Evolutionary conservation across 495 filamentous ascomycete species (phyloP).

Genomic region (Chaetomidium leptoderma): DNA sequence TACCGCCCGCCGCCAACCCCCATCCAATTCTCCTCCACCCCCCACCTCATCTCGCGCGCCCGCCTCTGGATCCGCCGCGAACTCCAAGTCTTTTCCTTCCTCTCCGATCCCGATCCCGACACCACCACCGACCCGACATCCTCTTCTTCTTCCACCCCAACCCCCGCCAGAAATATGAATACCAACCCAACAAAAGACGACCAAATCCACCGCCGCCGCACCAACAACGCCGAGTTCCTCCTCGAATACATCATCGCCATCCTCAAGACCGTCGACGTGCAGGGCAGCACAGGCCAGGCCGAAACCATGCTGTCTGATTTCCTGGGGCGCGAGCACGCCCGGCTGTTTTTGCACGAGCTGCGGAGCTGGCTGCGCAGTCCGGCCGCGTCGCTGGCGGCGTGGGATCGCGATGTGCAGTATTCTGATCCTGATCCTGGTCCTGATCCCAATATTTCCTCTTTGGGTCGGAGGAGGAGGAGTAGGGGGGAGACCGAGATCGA

Average conservation of each 20-base stretch:
- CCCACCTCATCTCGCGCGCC: slow-evolving; percentile 71
- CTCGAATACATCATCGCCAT: slow-evolving; percentile 87
- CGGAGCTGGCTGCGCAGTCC: slow-evolving; percentile 78
- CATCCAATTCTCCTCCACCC: slow-evolving; percentile 56
- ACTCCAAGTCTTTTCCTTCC: slow-evolving; percentile 78
- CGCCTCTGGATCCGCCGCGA: slow-evolving; percentile 84
- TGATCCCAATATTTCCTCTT: not conserved
- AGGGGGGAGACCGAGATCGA: not conserved
- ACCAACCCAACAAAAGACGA: slow-evolving; percentile 54
- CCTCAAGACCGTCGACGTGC: slow-evolving; percentile 85
- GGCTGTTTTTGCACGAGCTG: slow-evolving; percentile 81
- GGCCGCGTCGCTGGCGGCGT: slow-evolving; percentile 61
- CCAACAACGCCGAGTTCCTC: slow-evolving; percentile 81
- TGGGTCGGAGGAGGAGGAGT: not conserved
- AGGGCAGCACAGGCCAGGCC: slow-evolving; percentile 70
- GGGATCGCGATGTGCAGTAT: slow-evolving; percentile 83
- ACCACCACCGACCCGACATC: slow-evolving; percentile 15
- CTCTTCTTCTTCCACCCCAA: too few relatives aligned
- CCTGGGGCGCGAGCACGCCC: slow-evolving; percentile 70
- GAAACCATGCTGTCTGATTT: slow-evolving; percentile 87
- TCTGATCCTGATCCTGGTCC: slow-evolving; percentile 11
- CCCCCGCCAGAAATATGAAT: slow-evolving; percentile 29
- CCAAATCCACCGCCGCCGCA: slow-evolving; percentile 48
- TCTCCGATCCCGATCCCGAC: slow-evolving; percentile 30
- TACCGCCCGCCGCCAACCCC: slow-evolving; percentile 75